Conservation (phyloP, 2,329 filamentous ascomycete genomes). For the Aspergillus hortae region DNA sequence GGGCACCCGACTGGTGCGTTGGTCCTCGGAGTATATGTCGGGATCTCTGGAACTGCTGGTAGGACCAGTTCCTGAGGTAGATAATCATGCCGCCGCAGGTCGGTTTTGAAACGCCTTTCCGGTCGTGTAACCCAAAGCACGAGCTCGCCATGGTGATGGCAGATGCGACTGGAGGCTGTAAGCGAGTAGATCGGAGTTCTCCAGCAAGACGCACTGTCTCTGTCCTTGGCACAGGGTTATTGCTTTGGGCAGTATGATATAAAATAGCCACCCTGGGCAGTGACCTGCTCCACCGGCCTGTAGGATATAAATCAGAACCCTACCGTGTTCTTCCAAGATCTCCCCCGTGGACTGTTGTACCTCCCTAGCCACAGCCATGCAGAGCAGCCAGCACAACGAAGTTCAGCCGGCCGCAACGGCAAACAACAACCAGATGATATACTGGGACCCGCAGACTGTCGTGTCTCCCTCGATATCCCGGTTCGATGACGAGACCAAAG, state of each 20-base stretch:
- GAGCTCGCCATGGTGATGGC: slow-evolving; percentile 4
- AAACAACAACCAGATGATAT: slow-evolving; percentile 10
- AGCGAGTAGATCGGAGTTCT: neutral
- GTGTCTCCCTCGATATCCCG: slow-evolving; percentile 2
- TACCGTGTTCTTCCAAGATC: too few relatives aligned
- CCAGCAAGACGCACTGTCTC: neutral
- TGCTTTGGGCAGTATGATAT: slow-evolving; percentile 2
- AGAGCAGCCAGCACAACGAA: slow-evolving; percentile 3
- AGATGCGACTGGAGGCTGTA: neutral
- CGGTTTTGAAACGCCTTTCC: slow-evolving; percentile 2
- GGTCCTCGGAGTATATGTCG: neutral
- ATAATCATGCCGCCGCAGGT: neutral
- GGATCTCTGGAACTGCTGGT: neutral
- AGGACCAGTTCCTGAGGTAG: neutral
- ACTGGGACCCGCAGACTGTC: slow-evolving; percentile 9
- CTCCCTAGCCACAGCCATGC: slow-evolving; percentile 8
- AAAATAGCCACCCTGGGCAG: neutral
- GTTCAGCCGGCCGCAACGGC: slow-evolving; percentile 2
- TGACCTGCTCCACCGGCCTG: too few relatives aligned
- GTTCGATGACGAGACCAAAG: slow-evolving; percentile 13
- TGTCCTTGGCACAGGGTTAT: neutral
- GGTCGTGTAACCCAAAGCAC: slow-evolving; percentile 4
- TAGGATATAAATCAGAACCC: too few relatives aligned
- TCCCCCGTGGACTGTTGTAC: neutral
- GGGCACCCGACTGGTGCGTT: slow-evolving; percentile 6